Percentiles rank a stretch among this genome's conserved stretches.
phyloP scores from a whole-genome alignment of 257 asterid genomes.

The Lycium ferocissimum region DNA sequence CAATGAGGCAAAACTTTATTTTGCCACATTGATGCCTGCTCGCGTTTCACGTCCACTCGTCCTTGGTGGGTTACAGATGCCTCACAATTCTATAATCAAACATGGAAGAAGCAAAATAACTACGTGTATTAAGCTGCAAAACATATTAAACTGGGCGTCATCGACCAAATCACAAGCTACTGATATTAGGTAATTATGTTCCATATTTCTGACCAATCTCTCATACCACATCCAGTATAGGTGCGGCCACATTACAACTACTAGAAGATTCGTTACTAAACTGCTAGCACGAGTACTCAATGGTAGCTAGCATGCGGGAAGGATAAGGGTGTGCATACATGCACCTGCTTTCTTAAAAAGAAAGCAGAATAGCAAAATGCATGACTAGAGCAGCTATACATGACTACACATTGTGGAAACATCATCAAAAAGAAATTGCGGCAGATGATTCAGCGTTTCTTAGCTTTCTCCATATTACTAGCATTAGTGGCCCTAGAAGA shows the following conservation, averaged over 20 bases:
- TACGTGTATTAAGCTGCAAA: background rate
- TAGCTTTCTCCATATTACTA: slow-evolving; percentile 32
- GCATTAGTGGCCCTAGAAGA: slow-evolving; percentile 38
- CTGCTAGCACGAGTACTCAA: background rate
- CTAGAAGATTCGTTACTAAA: background rate
- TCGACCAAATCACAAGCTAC: background rate
- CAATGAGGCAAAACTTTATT: background rate
- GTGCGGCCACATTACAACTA: background rate
- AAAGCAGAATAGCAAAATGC: background rate
- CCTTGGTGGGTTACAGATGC: background rate
- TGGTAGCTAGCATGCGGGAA: background rate
- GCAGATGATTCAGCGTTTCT: slow-evolving; percentile 39
- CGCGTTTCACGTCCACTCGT: background rate
- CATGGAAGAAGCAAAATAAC: background rate
- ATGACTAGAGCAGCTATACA: background rate
- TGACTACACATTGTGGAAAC: background rate
- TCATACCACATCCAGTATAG: background rate
- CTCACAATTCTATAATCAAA: background rate
- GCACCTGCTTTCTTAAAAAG: background rate
- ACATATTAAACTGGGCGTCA: background rate
- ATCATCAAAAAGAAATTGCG: background rate
- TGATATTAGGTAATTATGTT: background rate
- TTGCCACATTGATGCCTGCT: background rate
- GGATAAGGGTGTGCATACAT: background rate
- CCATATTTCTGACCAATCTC: slow-evolving; percentile 4